A percentile compares a stretch with the other conserved stretches of the same genome.
Evolutionary conservation across 371 early-diverging fungal genomes (phyloP).

Genomic region (Choanephora cucurbitarum): DNA sequence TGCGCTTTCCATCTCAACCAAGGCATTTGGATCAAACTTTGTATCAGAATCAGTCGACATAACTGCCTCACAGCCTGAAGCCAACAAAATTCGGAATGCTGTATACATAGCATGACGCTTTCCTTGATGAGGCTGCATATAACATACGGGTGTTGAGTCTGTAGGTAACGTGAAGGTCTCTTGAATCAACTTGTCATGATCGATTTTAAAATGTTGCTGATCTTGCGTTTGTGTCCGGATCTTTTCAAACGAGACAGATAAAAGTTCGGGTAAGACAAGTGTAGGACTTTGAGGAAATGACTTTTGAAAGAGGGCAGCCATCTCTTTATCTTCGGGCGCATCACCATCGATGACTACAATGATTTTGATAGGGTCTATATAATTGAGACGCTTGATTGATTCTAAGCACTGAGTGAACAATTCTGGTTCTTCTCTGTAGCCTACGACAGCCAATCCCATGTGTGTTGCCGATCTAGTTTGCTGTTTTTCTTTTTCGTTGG

Average conservation of each 20-base stretch:
- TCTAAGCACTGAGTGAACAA: constrained; percentile 60
- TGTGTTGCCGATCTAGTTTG: constrained; percentile 25
- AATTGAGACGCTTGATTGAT: constrained; percentile 51
- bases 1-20: constrained; percentile 53
- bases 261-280: constrained; percentile 46
- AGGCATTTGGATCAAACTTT: constrained; percentile 54
- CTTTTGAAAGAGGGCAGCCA: constrained; percentile 60
- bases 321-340: constrained; percentile 58
- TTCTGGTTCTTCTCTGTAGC: constrained; percentile 64
- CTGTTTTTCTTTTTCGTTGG: constrained; percentile 15
- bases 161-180: constrained; percentile 33
- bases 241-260: constrained; percentile 37
- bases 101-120: constrained; percentile 71
- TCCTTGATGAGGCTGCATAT: constrained; percentile 62
- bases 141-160: constrained; percentile 51
- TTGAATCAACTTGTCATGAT: constrained; percentile 16
- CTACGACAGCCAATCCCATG: constrained; percentile 57
- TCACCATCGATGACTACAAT: constrained; percentile 66
- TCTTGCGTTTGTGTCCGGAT: constrained; percentile 17
- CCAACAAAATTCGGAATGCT: constrained; percentile 57
- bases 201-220: constrained; percentile 1
- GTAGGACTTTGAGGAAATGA: constrained; percentile 53
- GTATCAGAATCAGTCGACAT: constrained; percentile 72
- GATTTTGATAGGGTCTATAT: constrained; percentile 55
- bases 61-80: constrained; percentile 57